Evolutionary conservation across 2,329 filamentous ascomycete genomes (phyloP).

Genomic region (Aspergillus sojae): DNA sequence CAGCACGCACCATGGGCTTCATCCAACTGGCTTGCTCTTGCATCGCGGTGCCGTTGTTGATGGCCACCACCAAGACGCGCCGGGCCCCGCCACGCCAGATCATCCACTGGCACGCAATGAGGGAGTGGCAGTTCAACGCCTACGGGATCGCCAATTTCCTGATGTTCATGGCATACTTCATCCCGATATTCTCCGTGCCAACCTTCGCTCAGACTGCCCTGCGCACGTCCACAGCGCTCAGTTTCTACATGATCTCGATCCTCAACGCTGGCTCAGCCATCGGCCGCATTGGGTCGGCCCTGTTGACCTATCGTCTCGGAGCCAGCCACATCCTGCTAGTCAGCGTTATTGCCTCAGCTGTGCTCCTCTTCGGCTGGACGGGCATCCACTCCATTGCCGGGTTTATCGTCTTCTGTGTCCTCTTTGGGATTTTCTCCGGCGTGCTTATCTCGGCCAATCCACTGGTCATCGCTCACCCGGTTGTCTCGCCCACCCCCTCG

Average conservation of each 20-base stretch:
- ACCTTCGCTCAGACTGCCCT: not conserved
- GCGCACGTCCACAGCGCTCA: not conserved
- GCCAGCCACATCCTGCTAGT: not conserved
- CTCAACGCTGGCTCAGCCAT: slow-evolving; percentile 1
- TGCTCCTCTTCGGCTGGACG: slow-evolving; percentile 8
- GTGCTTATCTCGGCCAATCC: no score
- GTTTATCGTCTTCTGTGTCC: slow-evolving; percentile 61
- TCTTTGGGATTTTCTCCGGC: slow-evolving; percentile 2
- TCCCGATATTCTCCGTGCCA: slow-evolving; percentile 7
- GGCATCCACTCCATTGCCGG: slow-evolving; percentile 50
- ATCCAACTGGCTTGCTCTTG: no score
- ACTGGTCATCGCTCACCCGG: no score
- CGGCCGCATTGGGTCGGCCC: not conserved
- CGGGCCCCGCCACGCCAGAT: not conserved
- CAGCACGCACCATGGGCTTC: not conserved
- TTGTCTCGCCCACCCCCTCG: no score
- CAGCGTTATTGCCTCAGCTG: not conserved
- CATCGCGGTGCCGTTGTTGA: not conserved
- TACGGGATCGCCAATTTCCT: not conserved
- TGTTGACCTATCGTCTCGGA: slow-evolving; percentile 2
- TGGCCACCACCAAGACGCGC: not conserved
- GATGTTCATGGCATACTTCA: not conserved
- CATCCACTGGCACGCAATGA: no score
- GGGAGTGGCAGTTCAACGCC: not conserved
- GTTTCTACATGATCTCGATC: slow-evolving; percentile 7